phyloP scores from a whole-genome alignment of 164 flowering plant species.

The Chimonanthus salicifolius region DNA sequence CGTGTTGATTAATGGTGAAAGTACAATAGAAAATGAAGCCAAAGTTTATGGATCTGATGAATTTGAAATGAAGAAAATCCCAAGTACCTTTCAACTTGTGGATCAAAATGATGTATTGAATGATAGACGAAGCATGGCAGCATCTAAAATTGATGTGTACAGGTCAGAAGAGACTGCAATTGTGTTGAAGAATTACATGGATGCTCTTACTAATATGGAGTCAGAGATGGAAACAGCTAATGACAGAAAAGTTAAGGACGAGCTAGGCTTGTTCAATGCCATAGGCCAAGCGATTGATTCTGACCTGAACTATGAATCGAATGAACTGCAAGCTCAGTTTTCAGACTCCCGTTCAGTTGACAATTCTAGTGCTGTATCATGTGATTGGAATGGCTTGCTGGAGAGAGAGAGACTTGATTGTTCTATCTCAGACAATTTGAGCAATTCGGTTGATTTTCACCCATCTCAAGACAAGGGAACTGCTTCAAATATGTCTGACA shows the following conservation, averaged over 20 bases:
- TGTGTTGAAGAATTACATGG: slow-evolving; percentile 74
- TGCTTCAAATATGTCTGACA: not conserved
- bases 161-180: slow-evolving; percentile 50
- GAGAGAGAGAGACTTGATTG: slow-evolving; percentile 30
- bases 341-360: slow-evolving; percentile 54
- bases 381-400: slow-evolving; percentile 41
- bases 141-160: slow-evolving; percentile 30
- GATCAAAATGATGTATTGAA: slow-evolving; percentile 35
- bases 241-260: slow-evolving; percentile 36
- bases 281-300: slow-evolving; percentile 19
- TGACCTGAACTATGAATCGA: slow-evolving; percentile 38
- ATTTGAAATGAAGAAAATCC: slow-evolving; percentile 13
- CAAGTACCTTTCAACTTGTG: slow-evolving; percentile 17
- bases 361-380: slow-evolving; percentile 41
- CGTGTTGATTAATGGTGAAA: not conserved
- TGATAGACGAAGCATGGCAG: slow-evolving; percentile 27
- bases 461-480: slow-evolving; percentile 1
- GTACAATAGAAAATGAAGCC: not conserved
- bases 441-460: slow-evolving; percentile 30
- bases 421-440: slow-evolving; percentile 39
- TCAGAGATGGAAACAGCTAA: slow-evolving; percentile 71
- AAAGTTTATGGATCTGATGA: not conserved
- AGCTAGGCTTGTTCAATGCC: slow-evolving; percentile 13
- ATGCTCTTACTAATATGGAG: slow-evolving; percentile 80
- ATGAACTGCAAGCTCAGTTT: slow-evolving; percentile 25